Evolutionary conservation across 441 rosid genomes (phyloP), one percentile per base, ranked within the genome.

Genomic region (Daphne laureola): DNA sequence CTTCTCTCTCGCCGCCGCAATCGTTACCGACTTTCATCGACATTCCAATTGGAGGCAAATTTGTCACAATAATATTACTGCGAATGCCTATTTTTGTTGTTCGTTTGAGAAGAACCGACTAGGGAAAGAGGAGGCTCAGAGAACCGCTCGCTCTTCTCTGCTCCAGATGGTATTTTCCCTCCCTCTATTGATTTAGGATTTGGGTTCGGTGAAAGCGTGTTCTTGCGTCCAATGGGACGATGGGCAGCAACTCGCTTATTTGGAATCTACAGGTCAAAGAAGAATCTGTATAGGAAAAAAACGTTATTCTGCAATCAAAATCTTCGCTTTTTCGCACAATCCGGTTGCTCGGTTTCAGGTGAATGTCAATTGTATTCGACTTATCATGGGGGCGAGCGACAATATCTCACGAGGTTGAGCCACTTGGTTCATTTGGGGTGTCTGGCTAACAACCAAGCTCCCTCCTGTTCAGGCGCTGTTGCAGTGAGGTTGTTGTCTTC

Each of bases 191-290:
- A n/a, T 21, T 21, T 21, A 21, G 25, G 25, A 7, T 31, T 31
- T 31, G 38, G 38, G 38, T 31, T 31, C 38, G 38, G 9, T 31
- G 9, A 31, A 31, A 31, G 38, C 11, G 38, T 31, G 38, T 31
- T 31, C 9, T 21, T 21, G 38, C 5, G 36, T 31, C 36, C 5
- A 66, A 82, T 78, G 88, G 81, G 76, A 14, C 67, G 74, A 61
- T 73, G 83, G n/a, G 65, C 67, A 17, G 63, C 61, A 43, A 46
- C 75, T 1, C 54, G 69, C 52, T 59, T 82, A 42, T 55, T 79
- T 53, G 68, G 83, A 25, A 23, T 63, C 26, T 77, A 48, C 59
- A 46, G 64, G 14, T 67, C 78, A 8, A 73, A 53, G 55, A 46
- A 53, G 36, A 56, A 50, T 21, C 55, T 67, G 58, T 62, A 54